These are phyloP conservation scores for Pleurotus platypus DNA, from an alignment of 768 basidiomycete species.

Conservation along the genomic window DNA sequence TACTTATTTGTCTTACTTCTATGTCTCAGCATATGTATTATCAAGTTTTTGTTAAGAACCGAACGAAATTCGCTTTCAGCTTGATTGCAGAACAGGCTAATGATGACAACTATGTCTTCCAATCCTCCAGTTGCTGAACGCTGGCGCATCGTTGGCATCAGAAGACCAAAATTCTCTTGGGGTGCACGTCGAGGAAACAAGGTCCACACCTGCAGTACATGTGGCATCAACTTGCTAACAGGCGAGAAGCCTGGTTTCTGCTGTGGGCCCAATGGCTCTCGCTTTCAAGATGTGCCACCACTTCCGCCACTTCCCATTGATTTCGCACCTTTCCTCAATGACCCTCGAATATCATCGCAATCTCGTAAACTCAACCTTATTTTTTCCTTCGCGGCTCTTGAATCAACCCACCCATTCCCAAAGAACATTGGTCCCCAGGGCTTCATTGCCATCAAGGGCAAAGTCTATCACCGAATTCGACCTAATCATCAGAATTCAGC, in stretches of 20 bases:
- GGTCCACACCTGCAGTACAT: too few relatives aligned
- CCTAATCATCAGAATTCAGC: constrained; percentile 21
- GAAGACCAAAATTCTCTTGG: too few relatives aligned
- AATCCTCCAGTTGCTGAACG: too few relatives aligned
- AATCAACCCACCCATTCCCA: constrained; percentile 22
- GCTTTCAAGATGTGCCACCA: constrained; percentile 18
- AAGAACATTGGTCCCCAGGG: background rate
- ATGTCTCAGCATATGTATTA: too few relatives aligned
- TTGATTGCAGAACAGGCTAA: too few relatives aligned
- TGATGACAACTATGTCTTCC: too few relatives aligned
- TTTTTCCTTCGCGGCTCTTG: constrained; percentile 27
- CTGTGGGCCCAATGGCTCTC: constrained; percentile 22
- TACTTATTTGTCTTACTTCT: too few relatives aligned
- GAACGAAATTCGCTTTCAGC: too few relatives aligned
- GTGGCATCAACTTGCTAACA: too few relatives aligned
- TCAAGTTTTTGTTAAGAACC: too few relatives aligned
- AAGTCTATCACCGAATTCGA: constrained; percentile 27
- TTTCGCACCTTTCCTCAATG: constrained; percentile 19
- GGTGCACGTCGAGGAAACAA: too few relatives aligned
- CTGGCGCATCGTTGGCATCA: too few relatives aligned
- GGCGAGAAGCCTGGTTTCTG: constrained; percentile 27
- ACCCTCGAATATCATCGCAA: constrained; percentile 20
- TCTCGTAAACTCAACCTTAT: constrained; percentile 25
- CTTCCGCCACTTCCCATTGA: constrained; percentile 17
- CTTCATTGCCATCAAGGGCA: constrained; percentile 24